phyloP scores from a whole-genome alignment of 177 flowering plant species.

The Vitis hybrid region DNA sequence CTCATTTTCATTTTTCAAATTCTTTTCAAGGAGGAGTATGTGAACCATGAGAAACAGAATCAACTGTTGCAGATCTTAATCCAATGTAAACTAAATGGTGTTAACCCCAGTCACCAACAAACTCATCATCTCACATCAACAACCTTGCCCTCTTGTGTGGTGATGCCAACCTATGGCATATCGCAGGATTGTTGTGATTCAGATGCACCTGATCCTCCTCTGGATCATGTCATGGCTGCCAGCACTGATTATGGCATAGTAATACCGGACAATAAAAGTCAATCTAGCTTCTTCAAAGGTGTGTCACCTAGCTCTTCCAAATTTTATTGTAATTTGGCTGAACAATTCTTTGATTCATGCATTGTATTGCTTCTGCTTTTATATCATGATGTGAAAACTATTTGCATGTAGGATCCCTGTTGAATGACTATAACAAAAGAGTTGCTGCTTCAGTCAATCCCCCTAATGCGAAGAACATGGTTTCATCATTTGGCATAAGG shows the following conservation, averaged over 20 bases:
- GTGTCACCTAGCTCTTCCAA: not conserved
- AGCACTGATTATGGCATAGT: not conserved
- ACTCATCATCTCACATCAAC: no score
- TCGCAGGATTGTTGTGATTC: not conserved
- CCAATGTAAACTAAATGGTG: not conserved
- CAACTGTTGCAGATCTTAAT: not conserved
- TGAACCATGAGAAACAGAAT: slow-evolving; percentile 11
- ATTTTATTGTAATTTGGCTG: no score
- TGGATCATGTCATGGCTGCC: no score
- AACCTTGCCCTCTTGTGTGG: no score
- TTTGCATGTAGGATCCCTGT: not conserved
- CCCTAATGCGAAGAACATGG: no score
- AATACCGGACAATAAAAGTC: not conserved
- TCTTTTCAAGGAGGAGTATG: slow-evolving; percentile 14
- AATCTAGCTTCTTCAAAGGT: slow-evolving; percentile 1
- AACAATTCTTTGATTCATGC: no score
- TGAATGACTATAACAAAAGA: not conserved
- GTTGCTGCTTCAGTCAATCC: not conserved
- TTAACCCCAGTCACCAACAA: not conserved
- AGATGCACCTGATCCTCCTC: not conserved
- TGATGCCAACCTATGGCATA: not conserved
- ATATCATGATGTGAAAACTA: no score
- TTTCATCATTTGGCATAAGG: not conserved
- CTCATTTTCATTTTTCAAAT: not conserved
- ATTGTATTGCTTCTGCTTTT: no score